Evolutionary conservation across 2,329 filamentous ascomycete species (phyloP), one percentile per base, ranked within the genome.

Genomic region (Talaromyces funiculosus): DNA sequence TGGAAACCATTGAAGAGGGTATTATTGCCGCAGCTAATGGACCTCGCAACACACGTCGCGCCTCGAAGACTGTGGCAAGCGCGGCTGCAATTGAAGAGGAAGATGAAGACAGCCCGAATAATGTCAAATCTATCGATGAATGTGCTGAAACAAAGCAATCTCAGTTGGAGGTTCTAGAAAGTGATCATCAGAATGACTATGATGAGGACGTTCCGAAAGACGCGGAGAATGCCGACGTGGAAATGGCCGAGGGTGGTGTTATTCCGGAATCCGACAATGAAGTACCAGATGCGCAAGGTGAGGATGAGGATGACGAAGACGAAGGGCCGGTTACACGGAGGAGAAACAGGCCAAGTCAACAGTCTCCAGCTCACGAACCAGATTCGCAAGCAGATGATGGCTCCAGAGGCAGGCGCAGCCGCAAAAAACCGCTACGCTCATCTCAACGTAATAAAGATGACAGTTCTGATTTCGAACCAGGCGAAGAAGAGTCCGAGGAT

Each of bases 401-500:
- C 53, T 62, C 70, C 31, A 72, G 67, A 62, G 72, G 73, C 61
- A 76, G 74, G 43, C 76, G 74, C 49, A 71, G 72, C 60, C 73
- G 72, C 53, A 77, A 76, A 61, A 76, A 72, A 64, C 72, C 71
- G 38, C 71, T 69, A 60, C 74, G 69, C 67, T 78, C 66, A 67
- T 77, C 74, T 33, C 77, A 80, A 55, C 75, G 76, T 38, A 80
- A 82, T 71, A 63, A 73, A 55, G 81, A 85, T 53, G 83, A 85
- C 56, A 85, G 82, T 66, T 86, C 84, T 65, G 85, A 87, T 66
- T 87, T 87, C 64, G 84, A 86, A 66, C 84, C 85, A 5, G 80
- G 80, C 35, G 78, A 78, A 22, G 84, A 85, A 53, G 83, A 82
- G 14, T 72, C 69, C 24, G 81, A 80, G 22, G 83, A 82, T 24